Percentiles rank a stretch among this genome's conserved stretches.
Conservation (phyloP, 805 yeast species). For the Danielozyma ontarioensis region DNA sequence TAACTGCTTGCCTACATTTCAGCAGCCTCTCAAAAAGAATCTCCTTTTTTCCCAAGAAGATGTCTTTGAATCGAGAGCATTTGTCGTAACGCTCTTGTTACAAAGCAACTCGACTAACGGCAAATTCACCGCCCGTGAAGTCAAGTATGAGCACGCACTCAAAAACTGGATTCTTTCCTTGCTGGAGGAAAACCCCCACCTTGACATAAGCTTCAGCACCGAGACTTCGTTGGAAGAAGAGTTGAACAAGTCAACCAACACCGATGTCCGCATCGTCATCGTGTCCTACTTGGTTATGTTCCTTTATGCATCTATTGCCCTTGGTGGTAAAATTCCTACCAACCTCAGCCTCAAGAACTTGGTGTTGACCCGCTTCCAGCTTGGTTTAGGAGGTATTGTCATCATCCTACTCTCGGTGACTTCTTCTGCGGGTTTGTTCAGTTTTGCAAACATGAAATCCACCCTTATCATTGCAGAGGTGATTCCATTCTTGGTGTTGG, state of each 20-base stretch:
- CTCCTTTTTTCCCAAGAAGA: constrained; percentile 53
- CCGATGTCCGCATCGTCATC: constrained; percentile 66
- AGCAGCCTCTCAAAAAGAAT: constrained; percentile 77
- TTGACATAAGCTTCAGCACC: constrained; percentile 70
- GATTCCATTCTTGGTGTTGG: constrained; percentile 86
- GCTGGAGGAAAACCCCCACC: constrained; percentile 38
- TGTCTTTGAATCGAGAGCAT: constrained; percentile 60
- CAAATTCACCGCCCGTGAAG: constrained; percentile 32
- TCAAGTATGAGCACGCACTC: constrained; percentile 69
- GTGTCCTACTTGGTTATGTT: constrained; percentile 84
- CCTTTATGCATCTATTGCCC: constrained; percentile 75
- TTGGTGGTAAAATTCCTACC: constrained; percentile 56
- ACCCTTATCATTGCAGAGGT: constrained; percentile 95
- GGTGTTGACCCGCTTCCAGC: constrained; percentile 56
- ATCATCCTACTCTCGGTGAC: constrained; percentile 78
- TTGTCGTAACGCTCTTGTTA: constrained; percentile 69
- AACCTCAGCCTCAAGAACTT: constrained; percentile 25
- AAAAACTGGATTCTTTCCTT: constrained; percentile 49
- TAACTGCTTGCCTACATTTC: constrained; percentile 82
- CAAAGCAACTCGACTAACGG: constrained; percentile 46
- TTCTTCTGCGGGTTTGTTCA: constrained; percentile 78
- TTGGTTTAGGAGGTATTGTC: constrained; percentile 80
- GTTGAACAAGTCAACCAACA: constrained; percentile 72
- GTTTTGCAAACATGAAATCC: constrained; percentile 72
- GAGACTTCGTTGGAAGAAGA: constrained; percentile 84